Base-by-base conservation (phyloP, 352 stramenopile species). In the Pseudoperonospora humuli region DNA sequence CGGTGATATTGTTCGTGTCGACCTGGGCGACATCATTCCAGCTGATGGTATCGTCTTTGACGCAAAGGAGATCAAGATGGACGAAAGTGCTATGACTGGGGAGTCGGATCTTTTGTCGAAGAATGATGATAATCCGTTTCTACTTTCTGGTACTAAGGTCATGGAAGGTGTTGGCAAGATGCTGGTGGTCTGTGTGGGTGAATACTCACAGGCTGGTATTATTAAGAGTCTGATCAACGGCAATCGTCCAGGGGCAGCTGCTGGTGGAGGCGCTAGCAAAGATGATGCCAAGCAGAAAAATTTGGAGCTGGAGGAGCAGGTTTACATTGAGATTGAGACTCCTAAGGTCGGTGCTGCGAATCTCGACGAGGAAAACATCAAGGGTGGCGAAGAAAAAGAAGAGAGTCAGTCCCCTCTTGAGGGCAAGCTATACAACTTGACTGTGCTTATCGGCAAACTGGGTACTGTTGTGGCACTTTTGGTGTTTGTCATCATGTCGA, bases 131-230 rank as follows among this genome's bases (percentile, higher is more conserved):
- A 76, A 90, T 49, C 83, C 84, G 4, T 95, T 96, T 48, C 50
- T 97, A 19, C 65, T 97, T 7, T 96, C 81, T 6, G 91, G 88
- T 26, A 97, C 89, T 25, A 93, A 90, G 23, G 77, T 95, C 10
- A 93, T 92, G 57, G 81, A 91, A 39, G 93, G 93, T n/a, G 68
- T 84, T 2, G 86, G 70, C 27, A 77, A 83, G 45, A 96, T 97
- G 72, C 66, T 98, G 21, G 86, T 96, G 6, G 73, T 94, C 23
- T 93, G 86, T 19, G 91, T 97, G 11, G 92, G 93, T 15, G 79
- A 83, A 28, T 55, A 96, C 57, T 94, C 70, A 21, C 84, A 96
- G 45, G 91, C 87, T 43, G 89, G 90, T 39, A 89, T 92, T 35
- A 97, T 97, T 54, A 77, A 78, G 40, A 69, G 47, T 14, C 51